These are phyloP conservation scores for Fonsecaea multimorphosa DNA, from an alignment of 2,329 filamentous ascomycete genomes.

Conservation along the genomic window DNA sequence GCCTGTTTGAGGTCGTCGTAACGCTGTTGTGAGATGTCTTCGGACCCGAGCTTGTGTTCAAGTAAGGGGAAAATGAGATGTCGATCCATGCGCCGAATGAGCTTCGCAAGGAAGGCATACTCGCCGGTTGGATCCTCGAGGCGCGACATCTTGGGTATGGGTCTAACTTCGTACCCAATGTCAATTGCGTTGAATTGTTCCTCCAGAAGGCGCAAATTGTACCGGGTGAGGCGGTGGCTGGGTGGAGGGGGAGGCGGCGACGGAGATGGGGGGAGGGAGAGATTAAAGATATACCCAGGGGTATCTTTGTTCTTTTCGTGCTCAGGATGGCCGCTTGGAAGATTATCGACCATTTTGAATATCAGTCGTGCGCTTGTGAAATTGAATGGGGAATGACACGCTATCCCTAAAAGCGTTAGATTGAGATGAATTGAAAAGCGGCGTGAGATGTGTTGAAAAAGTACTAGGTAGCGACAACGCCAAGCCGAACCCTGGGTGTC, in stretches of 20 bases:
- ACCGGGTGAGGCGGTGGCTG: neutral
- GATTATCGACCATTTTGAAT: constrained; percentile 17
- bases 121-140: constrained; percentile 63
- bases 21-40: constrained; percentile 72
- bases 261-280: constrained; percentile 5
- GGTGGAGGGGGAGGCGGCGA: constrained; percentile 3
- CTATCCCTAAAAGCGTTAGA: neutral
- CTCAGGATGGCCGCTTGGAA: neutral
- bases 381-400: neutral
- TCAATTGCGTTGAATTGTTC: neutral
- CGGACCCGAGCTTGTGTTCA: constrained; percentile 83
- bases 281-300: constrained; percentile 21
- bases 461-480: neutral
- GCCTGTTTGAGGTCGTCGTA: constrained; percentile 75
- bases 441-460: neutral
- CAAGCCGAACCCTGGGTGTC: neutral
- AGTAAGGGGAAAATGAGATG: constrained; percentile 96
- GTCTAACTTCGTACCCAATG: neutral
- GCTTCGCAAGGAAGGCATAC: constrained; percentile 82
- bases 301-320: constrained; percentile 14
- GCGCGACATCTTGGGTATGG: neutral
- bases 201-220: constrained; percentile 8
- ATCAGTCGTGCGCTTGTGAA: neutral
- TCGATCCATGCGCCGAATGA: constrained; percentile 90
- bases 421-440: too few relatives aligned